Evolutionary conservation across 164 flowering plant species (phyloP), one percentile per base, ranked within the genome.

Genomic region (Cinnamomum chago): DNA sequence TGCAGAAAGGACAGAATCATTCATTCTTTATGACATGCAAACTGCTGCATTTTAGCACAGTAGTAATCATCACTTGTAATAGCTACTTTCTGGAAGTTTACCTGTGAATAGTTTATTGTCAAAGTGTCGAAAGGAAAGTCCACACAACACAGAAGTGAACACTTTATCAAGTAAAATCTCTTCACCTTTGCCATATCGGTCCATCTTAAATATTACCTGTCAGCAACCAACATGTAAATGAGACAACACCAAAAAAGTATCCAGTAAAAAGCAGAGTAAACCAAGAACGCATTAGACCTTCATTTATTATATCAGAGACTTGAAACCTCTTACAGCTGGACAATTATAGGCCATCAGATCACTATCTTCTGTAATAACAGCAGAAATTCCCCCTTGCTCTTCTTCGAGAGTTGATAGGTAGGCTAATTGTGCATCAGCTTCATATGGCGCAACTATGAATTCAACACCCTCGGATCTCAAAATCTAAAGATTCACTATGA

Each of bases 361-460:
- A 76, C 97, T 90, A 64, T 93, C 98, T 77, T 92, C 97, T 15
- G 92, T 90, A 25, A 92, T 90, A 47, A 93, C 93, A n/a, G 98
- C 92, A 0, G 66, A 82, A 73, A 93, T 79, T 68, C 94, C 97
- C 67, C 92, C 94, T 72, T 84, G 75, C 47, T 86, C 89, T 47
- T 51, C 81, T 71, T 84, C 85, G 51, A 89, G 84, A 67, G 78
- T 84, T 52, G 92, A 81, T 62, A 92, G 70, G 70, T 88, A 90
- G 62, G 98, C 95, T 76, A 94, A 79, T 75, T 93, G 97, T 68
- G 98, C 98, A 90, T 93, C 95, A 71, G 97, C 98, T 82, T 93
- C 97, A 76, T 93, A 92, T 20, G 98, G 98, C 58, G 98, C 97
- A 68, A 93, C 97, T 23, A 92, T 78, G 73, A 84, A 93, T 75